Base-by-base conservation (phyloP, 2,329 filamentous ascomycete species). In the Fusarium sacchari region DNA sequence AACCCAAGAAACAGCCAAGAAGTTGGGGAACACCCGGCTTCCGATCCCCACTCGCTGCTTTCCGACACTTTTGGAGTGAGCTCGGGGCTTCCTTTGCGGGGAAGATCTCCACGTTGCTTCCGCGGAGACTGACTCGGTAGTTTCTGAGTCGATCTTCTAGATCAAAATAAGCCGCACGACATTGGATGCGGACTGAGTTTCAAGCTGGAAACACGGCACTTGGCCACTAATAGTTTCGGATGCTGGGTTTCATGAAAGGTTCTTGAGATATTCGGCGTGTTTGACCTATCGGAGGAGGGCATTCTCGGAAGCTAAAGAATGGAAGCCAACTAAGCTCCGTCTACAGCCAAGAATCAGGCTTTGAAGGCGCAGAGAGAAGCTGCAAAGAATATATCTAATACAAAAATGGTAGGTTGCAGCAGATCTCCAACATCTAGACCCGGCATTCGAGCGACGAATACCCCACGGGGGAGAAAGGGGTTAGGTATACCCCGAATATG, bases 61-160 rank as follows among this genome's bases (percentile, higher is more conserved):
- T 49, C 61, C 68, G 68, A 67, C 20, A 1, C 15, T 12, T 18
- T 30, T 30, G 37, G 28, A 26, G 52, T 40, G 42, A 55, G 30
- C 39, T 39, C 37, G 36, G 66, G 28, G 9, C 32, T 32, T 22
- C 22, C 18, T 61, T 61, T 71, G 68, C 44, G 68, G 67, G 68
- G 67, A 66, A 65, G 30, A 40, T 15, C 55, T 37, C 39, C 42
- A 58, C 46, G 40, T 44, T 53, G 42, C 46, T 40, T 62, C 36
- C 55, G 34, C 32, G 39, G 50, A 28, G 32, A 44, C 62, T 67
- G 43, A 57, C 43, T 59, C 68, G 30, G 36, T 42, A 61, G n/a
- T 26, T 50, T 20, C 17, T 60, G n/a, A 70, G 30, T 46, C 28
- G 42, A 40, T 28, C 32, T 52, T 46, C 34, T 24, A 47, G 14